Evolutionary conservation across 306 rosid species (phyloP).

Genomic region (Gynostemma pentaphyllum): DNA sequence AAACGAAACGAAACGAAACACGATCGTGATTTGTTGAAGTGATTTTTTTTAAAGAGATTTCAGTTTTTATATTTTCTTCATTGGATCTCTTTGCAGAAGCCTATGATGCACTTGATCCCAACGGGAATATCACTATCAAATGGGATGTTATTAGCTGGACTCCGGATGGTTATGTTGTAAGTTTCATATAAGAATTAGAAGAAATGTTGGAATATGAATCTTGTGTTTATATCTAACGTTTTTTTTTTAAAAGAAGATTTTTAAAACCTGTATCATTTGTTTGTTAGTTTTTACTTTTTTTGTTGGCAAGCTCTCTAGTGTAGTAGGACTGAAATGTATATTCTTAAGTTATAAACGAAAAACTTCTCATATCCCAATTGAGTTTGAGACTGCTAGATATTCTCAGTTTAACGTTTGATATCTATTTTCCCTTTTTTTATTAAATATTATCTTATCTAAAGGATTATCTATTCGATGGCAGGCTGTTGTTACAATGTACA

Average conservation of each 20-base stretch:
- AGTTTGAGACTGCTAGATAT: neutral
- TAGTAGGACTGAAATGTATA: neutral
- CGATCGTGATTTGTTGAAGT: neutral
- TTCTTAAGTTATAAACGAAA: neutral
- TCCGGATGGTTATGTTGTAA: constrained; percentile 91
- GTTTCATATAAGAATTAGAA: constrained; percentile 16
- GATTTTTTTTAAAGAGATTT: neutral
- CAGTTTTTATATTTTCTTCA: constrained; percentile 5
- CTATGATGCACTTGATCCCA: constrained; percentile 82
- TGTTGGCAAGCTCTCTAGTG: neutral
- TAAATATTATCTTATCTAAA: neutral
- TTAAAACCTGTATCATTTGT: neutral
- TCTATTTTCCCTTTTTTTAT: constrained; percentile 5
- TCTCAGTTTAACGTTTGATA: neutral
- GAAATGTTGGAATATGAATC: neutral
- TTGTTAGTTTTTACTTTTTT: neutral
- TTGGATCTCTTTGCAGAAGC: constrained; percentile 51
- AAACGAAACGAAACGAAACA: neutral
- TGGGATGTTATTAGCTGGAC: constrained; percentile 89
- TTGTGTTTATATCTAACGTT: neutral
- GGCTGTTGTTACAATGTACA: constrained; percentile 88
- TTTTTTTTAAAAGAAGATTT: neutral
- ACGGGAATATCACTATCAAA: constrained; percentile 83
- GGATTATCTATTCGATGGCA: constrained; percentile 21
- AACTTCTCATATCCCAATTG: neutral